Conservation (phyloP, 176 grass and related monocot genomes). For the Tillandsia fasciculata region DNA sequence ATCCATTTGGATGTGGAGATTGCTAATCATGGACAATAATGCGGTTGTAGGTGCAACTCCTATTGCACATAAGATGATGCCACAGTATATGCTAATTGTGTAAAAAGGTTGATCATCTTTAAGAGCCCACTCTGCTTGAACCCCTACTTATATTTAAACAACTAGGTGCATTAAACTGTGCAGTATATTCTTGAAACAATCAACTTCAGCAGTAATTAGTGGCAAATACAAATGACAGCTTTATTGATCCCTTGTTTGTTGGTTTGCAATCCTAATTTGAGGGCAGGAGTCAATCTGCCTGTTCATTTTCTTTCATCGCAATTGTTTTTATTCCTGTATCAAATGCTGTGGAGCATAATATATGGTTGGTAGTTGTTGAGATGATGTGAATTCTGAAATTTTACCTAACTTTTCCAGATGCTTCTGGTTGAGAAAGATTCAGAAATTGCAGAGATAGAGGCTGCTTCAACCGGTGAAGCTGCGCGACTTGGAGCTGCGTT, state of each 20-base stretch:
- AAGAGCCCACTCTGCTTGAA: neutral
- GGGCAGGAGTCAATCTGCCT: neutral
- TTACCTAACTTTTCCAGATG: slow-evolving; percentile 40
- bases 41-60: too few relatives aligned
- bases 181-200: neutral
- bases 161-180: neutral
- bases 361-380: neutral
- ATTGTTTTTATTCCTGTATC: neutral
- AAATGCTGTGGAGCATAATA: neutral
- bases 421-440: slow-evolving; percentile 78
- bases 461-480: slow-evolving; percentile 89
- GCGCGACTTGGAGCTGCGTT: slow-evolving; percentile 71
- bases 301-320: neutral
- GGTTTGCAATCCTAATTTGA: neutral
- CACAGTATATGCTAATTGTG: neutral
- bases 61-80: too few relatives aligned
- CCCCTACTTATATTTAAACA: too few relatives aligned
- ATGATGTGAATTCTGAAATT: slow-evolving; percentile 1
- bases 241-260: neutral
- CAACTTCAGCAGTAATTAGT: neutral
- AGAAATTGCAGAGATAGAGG: slow-evolving; percentile 90
- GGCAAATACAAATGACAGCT: neutral
- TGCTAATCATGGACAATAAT: too few relatives aligned
- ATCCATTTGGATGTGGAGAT: too few relatives aligned
- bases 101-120: slow-evolving; percentile 3